Conservation (phyloP, 441 rosid species). For the Cnidoscolus chayamansa region DNA sequence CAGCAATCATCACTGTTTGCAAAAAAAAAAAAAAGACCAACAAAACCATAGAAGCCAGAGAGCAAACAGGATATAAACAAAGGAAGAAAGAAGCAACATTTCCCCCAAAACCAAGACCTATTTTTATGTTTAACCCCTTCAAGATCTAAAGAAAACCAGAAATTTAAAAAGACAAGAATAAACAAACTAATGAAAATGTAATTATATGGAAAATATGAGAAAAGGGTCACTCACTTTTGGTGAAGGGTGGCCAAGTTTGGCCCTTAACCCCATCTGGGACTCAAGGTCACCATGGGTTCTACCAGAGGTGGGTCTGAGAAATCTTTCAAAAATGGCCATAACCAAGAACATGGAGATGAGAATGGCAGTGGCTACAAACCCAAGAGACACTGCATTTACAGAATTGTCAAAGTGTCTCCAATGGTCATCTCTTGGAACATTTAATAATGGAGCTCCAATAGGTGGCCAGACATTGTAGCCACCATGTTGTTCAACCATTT, state of each 20-base stretch:
- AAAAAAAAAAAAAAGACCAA: slow-evolving; percentile 27
- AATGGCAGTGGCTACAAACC: slow-evolving; percentile 95
- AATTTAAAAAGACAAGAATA: slow-evolving; percentile 9
- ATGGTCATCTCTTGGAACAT: slow-evolving; percentile 49
- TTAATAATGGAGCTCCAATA: slow-evolving; percentile 49
- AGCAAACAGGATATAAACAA: slow-evolving; percentile 1
- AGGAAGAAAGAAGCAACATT: not conserved
- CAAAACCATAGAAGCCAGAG: slow-evolving; percentile 12
- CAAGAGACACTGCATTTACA: slow-evolving; percentile 88
- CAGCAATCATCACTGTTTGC: slow-evolving; percentile 21
- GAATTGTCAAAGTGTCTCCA: slow-evolving; percentile 74
- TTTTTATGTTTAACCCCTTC: not conserved
- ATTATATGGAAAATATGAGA: not conserved
- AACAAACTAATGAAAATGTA: slow-evolving; percentile 16
- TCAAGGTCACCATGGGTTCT: slow-evolving; percentile 44
- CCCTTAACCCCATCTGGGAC: slow-evolving; percentile 46
- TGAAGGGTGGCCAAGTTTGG: slow-evolving; percentile 69
- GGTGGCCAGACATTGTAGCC: slow-evolving; percentile 53
- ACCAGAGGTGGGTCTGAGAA: slow-evolving; percentile 60
- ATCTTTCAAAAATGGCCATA: slow-evolving; percentile 89
- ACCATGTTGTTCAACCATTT: slow-evolving; percentile 37
- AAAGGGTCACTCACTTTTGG: slow-evolving; percentile 65
- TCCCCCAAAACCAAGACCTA: slow-evolving; percentile 1
- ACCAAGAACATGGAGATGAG: slow-evolving; percentile 95
- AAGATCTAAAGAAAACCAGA: slow-evolving; percentile 1